phyloP scores from a whole-genome alignment of 352 stramenopile genomes.

The Globisporangium acanthophoron region DNA sequence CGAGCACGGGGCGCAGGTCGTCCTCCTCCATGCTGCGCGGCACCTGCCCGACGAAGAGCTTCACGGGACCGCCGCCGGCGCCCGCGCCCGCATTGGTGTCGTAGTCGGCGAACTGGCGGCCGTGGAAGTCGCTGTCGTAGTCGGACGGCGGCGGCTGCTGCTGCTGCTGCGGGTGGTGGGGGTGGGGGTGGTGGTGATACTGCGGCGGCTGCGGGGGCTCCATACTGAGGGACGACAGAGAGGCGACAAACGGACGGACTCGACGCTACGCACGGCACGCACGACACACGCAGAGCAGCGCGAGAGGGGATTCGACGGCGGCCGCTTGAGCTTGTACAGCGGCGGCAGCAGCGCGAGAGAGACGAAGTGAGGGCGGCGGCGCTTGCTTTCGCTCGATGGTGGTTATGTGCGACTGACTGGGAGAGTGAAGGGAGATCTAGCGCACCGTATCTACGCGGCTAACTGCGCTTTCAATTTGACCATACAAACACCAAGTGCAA shows the following conservation, averaged over 20 bases:
- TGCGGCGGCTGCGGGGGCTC: conserved; percentile 6
- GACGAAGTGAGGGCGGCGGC: not conserved
- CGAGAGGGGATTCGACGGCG: not conserved
- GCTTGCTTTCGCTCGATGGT: not conserved
- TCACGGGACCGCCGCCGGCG: conserved; percentile 38
- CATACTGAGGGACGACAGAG: conserved; percentile 4
- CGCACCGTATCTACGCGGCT: not conserved
- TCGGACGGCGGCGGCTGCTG: conserved; percentile 1
- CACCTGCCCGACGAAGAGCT: conserved; percentile 84
- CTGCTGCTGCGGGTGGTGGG: not conserved
- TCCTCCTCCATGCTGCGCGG: conserved; percentile 88
- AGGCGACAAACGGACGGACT: not conserved
- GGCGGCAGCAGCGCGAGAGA: not conserved
- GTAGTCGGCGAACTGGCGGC: conserved; percentile 4
- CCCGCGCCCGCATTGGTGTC: not conserved
- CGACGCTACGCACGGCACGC: conserved; percentile 6
- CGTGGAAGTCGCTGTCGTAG: conserved; percentile 1
- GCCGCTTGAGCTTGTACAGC: too few relatives aligned
- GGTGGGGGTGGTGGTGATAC: not conserved
- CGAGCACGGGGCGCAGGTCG: conserved; percentile 77
- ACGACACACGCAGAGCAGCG: conserved; percentile 5
- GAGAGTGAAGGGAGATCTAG: not conserved
- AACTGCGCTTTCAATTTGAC: not conserved
- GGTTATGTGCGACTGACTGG: not conserved
- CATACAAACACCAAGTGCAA: not conserved